Percentiles rank a stretch among this genome's conserved stretches.
phyloP scores from a whole-genome alignment of 345 rosid species.

The Clarkia xantiana region DNA sequence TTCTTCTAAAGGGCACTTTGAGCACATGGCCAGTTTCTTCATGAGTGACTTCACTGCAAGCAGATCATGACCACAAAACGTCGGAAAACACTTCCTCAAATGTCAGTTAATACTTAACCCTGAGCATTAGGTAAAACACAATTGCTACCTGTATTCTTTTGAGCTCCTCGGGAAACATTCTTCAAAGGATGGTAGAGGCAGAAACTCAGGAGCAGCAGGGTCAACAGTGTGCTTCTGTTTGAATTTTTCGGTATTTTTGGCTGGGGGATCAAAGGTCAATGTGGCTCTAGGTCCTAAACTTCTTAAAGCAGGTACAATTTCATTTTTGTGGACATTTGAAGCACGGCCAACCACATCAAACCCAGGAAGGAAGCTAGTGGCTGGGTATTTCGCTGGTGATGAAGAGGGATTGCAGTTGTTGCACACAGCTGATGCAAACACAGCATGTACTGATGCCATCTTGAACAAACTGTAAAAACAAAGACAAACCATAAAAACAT shows the following conservation, averaged over 20 bases:
- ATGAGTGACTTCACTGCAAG: slow-evolving; percentile 62
- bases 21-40: slow-evolving; percentile 74
- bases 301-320: slow-evolving; percentile 9
- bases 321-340: slow-evolving; percentile 31
- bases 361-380: slow-evolving; percentile 40
- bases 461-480: slow-evolving; percentile 1
- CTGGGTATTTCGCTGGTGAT: slow-evolving; percentile 26
- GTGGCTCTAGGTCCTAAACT: slow-evolving; percentile 36
- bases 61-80: slow-evolving; percentile 7
- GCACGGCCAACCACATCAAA: slow-evolving; percentile 36
- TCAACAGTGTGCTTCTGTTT: slow-evolving; percentile 64
- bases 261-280: slow-evolving; percentile 63
- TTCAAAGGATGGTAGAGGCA: slow-evolving; percentile 76
- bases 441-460: slow-evolving; percentile 65
- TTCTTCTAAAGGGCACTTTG: slow-evolving; percentile 80
- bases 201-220: slow-evolving; percentile 87
- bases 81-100: neutral
- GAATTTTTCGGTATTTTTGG: slow-evolving; percentile 33
- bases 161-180: slow-evolving; percentile 91
- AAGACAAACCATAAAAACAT: neutral
- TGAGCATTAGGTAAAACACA: neutral
- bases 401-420: slow-evolving; percentile 40
- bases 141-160: slow-evolving; percentile 44
- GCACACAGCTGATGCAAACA: slow-evolving; percentile 34
- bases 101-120: neutral